These are phyloP conservation scores for Alternaria sp. DNA, from an alignment of 2,329 filamentous ascomycete genomes.

Conservation along the genomic window DNA sequence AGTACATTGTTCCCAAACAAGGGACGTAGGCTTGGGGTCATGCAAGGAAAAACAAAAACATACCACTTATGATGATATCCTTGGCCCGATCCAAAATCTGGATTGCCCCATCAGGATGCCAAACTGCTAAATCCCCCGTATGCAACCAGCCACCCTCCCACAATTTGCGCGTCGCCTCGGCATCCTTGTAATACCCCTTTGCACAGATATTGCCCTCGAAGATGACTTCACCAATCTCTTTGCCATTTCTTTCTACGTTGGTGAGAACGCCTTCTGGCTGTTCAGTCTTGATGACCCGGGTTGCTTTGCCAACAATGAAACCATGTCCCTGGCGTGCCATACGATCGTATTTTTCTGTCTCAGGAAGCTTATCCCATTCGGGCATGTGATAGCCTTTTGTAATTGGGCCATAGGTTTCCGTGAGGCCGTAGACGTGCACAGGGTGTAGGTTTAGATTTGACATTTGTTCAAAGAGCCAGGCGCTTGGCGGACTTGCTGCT, in stretches of 20 bases:
- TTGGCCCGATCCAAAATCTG: slow-evolving; percentile 95
- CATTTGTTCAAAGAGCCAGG: slow-evolving; percentile 94
- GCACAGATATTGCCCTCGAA: slow-evolving; percentile 92
- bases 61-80: slow-evolving; percentile 96
- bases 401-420: slow-evolving; percentile 92
- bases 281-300: slow-evolving; percentile 82
- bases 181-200: slow-evolving; percentile 90
- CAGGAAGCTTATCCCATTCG: slow-evolving; percentile 77
- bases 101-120: slow-evolving; percentile 87
- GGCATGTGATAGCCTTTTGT: slow-evolving; percentile 92
- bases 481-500: slow-evolving; percentile 87
- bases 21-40: background rate
- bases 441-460: slow-evolving; percentile 83
- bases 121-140: slow-evolving; percentile 91
- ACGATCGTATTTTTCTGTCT: slow-evolving; percentile 79
- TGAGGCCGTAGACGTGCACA: slow-evolving; percentile 89
- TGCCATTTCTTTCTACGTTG: slow-evolving; percentile 73
- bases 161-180: slow-evolving; percentile 82
- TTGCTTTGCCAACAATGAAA: slow-evolving; percentile 82
- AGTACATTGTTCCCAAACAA: background rate
- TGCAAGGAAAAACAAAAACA: slow-evolving; percentile 32
- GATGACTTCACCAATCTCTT: slow-evolving; percentile 83
- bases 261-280: slow-evolving; percentile 71
- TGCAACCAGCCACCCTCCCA: slow-evolving; percentile 88
- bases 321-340: slow-evolving; percentile 97